Evolutionary conservation across 148 eudicot species (phyloP), one percentile per base, ranked within the genome.

Genomic region (Rhododendron kiyosumense): DNA sequence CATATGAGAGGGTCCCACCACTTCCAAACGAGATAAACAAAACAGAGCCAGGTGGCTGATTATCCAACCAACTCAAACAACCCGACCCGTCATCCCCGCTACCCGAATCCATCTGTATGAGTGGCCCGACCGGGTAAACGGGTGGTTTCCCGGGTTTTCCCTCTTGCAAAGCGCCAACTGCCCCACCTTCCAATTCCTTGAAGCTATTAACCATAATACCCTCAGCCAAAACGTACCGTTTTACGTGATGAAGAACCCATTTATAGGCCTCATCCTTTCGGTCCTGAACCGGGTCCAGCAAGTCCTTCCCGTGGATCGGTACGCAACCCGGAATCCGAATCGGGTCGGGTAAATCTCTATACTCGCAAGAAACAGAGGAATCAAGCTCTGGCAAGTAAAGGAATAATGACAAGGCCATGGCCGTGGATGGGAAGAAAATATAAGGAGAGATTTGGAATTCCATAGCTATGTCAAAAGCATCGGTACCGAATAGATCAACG

Each of bases 1-100:
- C 88, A 59, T 30, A 69, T 0, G 91, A 81, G 7, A 92, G 92
- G 90, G 92, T 84, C 91, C 95, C 95, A 83, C 92, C 94, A 69
- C 94, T 92, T n/a, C 95, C 95, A 63, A 93, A 93, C 0, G 94
- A 91, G 9, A 93, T 89, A 45, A 78, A 93, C 77, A 93, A 4
- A 0, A 93, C 94, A 1, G 94, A 92, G 14, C 93, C 93, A 86
- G 86, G 84, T 73, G 95, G 93, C 79, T 93, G 94, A 34, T 82
- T 74, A 82, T 93, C 92, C 86, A 93, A 75, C 94, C 95, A 93
- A 20, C 65, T 87, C 86, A 93, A 22, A 51, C 89, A 87, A n/a
- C 73, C 90, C 3, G 28, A 52, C 26, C 43, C 85, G 78, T 84
- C 88, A 20, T 76, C 88, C 34, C 73, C 77, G 1, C 79, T 54